Evolutionary conservation across 768 basidiomycete species (phyloP).

Genomic region (Lactarius deliciosus): DNA sequence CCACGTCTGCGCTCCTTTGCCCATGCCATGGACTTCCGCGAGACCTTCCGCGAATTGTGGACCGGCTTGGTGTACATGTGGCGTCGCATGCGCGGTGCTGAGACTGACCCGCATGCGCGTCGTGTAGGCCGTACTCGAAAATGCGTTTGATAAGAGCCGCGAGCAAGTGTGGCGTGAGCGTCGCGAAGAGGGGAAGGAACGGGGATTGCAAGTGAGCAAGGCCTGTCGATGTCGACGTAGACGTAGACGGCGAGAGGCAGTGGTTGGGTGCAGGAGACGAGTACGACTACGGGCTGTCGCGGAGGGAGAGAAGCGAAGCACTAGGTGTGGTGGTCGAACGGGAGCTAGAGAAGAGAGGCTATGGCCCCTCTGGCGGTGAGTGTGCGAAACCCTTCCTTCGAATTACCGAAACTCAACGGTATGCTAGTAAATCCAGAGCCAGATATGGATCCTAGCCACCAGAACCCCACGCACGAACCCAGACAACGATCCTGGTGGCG

Average conservation of each 20-base stretch:
- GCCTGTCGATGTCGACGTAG: slow-evolving; percentile 34
- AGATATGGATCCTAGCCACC: background rate
- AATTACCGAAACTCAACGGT: background rate
- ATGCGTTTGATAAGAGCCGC: slow-evolving; percentile 37
- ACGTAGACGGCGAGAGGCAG: slow-evolving; percentile 46
- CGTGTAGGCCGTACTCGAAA: slow-evolving; percentile 41
- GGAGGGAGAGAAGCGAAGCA: slow-evolving; percentile 51
- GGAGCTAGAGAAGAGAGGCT: slow-evolving; percentile 46
- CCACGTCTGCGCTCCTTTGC: slow-evolving; percentile 56
- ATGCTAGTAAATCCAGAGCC: background rate
- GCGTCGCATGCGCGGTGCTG: slow-evolving; percentile 52
- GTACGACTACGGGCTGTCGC: slow-evolving; percentile 45
- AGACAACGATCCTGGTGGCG: slow-evolving; percentile 29
- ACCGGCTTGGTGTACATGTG: slow-evolving; percentile 57
- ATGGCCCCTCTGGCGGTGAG: slow-evolving; percentile 20
- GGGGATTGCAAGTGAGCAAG: slow-evolving; percentile 7
- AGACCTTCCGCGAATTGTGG: slow-evolving; percentile 64
- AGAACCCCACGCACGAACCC: slow-evolving; percentile 2
- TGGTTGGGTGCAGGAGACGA: slow-evolving; percentile 53
- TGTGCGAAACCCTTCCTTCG: background rate
- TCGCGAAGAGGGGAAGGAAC: slow-evolving; percentile 17
- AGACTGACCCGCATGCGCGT: slow-evolving; percentile 49
- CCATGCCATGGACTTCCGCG: slow-evolving; percentile 68
- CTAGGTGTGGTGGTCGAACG: slow-evolving; percentile 53
- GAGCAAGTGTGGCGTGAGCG: slow-evolving; percentile 26